These are phyloP conservation scores for Entelexis paramagnoliae DNA, from an alignment of 1,139 yeast genomes.

Conservation along the genomic window DNA sequence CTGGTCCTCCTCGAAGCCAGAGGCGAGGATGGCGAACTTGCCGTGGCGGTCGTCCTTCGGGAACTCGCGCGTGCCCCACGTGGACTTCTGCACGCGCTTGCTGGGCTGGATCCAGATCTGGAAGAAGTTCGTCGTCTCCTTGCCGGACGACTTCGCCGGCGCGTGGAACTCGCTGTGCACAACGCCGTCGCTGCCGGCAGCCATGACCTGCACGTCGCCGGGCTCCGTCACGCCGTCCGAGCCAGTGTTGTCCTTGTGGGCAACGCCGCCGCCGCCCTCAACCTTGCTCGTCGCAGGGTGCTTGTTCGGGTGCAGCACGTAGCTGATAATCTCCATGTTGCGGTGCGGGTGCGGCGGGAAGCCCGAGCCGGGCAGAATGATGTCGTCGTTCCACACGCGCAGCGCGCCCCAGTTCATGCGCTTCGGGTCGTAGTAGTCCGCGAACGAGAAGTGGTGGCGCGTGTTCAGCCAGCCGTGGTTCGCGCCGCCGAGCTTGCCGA, in stretches of 20 bases:
- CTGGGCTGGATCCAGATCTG: slow-evolving; percentile 71
- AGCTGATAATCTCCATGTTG: slow-evolving; percentile 82
- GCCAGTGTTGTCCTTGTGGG: slow-evolving; percentile 90
- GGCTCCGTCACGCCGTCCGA: slow-evolving; percentile 63
- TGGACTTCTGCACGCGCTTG: slow-evolving; percentile 14
- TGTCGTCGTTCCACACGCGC: slow-evolving; percentile 21
- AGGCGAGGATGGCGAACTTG: slow-evolving; percentile 17
- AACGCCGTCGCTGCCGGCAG: slow-evolving; percentile 74
- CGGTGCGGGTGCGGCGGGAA: slow-evolving; percentile 60
- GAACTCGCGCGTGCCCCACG: slow-evolving; percentile 22
- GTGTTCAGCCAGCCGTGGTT: slow-evolving; percentile 21
- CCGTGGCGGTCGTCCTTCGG: slow-evolving; percentile 16
- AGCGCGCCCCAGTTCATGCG: slow-evolving; percentile 22
- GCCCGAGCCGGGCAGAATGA: slow-evolving; percentile 16
- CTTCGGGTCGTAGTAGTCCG: slow-evolving; percentile 19
- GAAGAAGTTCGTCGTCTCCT: slow-evolving; percentile 40
- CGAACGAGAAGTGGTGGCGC: slow-evolving; percentile 20
- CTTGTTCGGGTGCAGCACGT: slow-evolving; percentile 39
- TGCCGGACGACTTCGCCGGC: slow-evolving; percentile 2
- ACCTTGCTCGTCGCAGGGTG: slow-evolving; percentile 14
- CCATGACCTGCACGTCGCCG: slow-evolving; percentile 91
- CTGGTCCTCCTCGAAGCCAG: slow-evolving; percentile 19
- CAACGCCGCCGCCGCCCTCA: slow-evolving; percentile 48
- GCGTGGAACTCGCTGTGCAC: slow-evolving; percentile 85
- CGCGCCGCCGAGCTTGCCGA: slow-evolving; percentile 16